These are phyloP conservation scores for Pythium aphanidermatum DNA, from an alignment of 352 stramenopile species.

Conservation along the genomic window DNA sequence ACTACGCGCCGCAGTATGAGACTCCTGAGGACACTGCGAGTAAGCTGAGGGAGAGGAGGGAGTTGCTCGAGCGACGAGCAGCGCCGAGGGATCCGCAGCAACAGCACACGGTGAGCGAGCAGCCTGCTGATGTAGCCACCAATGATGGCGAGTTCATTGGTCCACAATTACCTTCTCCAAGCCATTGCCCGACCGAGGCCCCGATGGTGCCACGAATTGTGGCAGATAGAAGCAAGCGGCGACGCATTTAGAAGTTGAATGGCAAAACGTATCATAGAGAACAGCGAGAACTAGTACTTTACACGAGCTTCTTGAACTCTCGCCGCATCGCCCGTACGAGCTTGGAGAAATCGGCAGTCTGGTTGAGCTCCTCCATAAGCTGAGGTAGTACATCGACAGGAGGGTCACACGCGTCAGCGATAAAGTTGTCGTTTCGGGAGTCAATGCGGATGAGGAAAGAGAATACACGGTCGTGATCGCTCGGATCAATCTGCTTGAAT, in stretches of 20 bases:
- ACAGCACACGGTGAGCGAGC: neutral
- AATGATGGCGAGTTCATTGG: constrained; percentile 36
- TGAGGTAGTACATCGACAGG: constrained; percentile 34
- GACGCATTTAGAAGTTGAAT: constrained; percentile 15
- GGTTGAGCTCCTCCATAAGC: constrained; percentile 61
- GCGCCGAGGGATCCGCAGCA: constrained; percentile 1
- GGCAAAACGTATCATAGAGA: neutral
- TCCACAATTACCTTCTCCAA: constrained; percentile 26
- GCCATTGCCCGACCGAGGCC: constrained; percentile 1
- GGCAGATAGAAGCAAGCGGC: constrained; percentile 15
- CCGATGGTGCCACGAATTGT: neutral
- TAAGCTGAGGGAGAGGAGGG: constrained; percentile 54
- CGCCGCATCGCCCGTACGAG: constrained; percentile 79
- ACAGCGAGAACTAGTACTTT: constrained; percentile 9
- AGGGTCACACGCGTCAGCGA: constrained; percentile 62
- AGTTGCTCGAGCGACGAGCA: constrained; percentile 37
- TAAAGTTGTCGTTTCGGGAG: constrained; percentile 43
- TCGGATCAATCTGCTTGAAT: constrained; percentile 65
- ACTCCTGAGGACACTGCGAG: constrained; percentile 43
- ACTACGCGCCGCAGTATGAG: constrained; percentile 63
- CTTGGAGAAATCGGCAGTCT: constrained; percentile 53
- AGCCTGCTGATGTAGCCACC: no score
- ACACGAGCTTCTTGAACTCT: constrained; percentile 67
- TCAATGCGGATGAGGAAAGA: constrained; percentile 71
- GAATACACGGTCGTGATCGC: constrained; percentile 53